phyloP scores from a whole-genome alignment of 2,329 filamentous ascomycete genomes.

The Venturia effusa region DNA sequence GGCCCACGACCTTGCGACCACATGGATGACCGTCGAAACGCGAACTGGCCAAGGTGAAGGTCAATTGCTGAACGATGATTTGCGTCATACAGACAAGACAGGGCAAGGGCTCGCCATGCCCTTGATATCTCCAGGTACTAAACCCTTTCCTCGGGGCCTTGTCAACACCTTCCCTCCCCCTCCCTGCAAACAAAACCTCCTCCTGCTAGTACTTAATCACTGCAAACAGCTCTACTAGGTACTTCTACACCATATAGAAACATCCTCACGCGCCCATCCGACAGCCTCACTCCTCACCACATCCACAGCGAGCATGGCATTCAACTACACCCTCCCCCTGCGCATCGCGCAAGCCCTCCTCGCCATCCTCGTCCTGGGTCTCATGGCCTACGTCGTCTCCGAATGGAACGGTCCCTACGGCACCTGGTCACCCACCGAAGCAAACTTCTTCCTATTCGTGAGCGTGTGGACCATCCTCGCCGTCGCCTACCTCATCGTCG shows the following conservation, averaged over 20 bases:
- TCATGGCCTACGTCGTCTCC: conserved; percentile 56
- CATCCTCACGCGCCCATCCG: no score
- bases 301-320: conserved; percentile 8
- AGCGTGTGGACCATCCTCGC: conserved; percentile 63
- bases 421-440: conserved; percentile 40
- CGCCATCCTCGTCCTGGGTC: conserved; percentile 61
- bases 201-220: not conserved
- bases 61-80: not conserved
- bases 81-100: not conserved
- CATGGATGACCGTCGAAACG: not conserved
- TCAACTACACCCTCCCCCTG: conserved; percentile 42
- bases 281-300: no score
- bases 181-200: not conserved
- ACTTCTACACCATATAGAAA: not conserved
- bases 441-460: conserved; percentile 73
- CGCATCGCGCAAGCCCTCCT: conserved; percentile 59
- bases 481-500: conserved; percentile 47
- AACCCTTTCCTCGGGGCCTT: not conserved
- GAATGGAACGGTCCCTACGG: conserved; percentile 39
- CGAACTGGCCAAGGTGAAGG: not conserved
- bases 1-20: not conserved
- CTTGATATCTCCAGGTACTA: not conserved
- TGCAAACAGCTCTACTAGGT: not conserved
- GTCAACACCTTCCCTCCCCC: not conserved
- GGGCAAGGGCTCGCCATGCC: not conserved